phyloP scores from a whole-genome alignment of 1,284 basidiomycete genomes.

The Heliocybe sulcata region DNA sequence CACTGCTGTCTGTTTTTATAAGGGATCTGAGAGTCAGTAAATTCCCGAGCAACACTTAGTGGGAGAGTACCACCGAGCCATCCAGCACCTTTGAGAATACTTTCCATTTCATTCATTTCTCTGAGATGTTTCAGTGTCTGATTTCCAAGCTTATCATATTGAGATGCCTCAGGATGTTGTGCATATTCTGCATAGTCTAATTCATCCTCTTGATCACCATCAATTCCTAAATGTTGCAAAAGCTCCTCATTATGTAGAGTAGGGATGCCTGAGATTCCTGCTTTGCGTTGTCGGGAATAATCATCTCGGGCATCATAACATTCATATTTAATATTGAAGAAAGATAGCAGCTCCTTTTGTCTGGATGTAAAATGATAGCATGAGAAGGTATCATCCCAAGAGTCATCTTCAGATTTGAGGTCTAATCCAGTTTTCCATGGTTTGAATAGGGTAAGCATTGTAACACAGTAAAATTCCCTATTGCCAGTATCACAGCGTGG shows the following conservation, averaged over 20 bases:
- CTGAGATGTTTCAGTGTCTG: background rate
- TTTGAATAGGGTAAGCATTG: constrained; percentile 10
- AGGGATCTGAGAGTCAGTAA: background rate
- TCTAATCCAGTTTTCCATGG: constrained; percentile 8
- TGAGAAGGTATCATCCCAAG: constrained; percentile 12
- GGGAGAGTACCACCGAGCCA: background rate
- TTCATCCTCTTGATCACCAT: background rate
- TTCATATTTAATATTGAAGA: constrained; percentile 16
- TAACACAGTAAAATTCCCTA: constrained; percentile 14
- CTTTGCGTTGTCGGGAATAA: constrained; percentile 3
- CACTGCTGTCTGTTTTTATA: background rate
- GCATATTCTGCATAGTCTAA: background rate
- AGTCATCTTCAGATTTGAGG: constrained; percentile 6
- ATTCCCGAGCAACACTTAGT: background rate
- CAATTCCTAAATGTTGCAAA: background rate
- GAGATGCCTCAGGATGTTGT: constrained; percentile 2
- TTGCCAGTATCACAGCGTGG: constrained; percentile 14
- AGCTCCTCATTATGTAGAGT: background rate
- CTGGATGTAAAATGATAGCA: constrained; percentile 8
- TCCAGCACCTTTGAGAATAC: background rate
- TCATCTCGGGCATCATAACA: constrained; percentile 19
- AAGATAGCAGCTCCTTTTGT: constrained; percentile 10
- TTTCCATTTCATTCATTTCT: constrained; percentile 3
- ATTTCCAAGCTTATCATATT: background rate
- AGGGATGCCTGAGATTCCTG: background rate